Evolutionary conservation across 768 basidiomycete genomes (phyloP), one percentile per base, ranked within the genome.

Genomic region (Mycena amicta): DNA sequence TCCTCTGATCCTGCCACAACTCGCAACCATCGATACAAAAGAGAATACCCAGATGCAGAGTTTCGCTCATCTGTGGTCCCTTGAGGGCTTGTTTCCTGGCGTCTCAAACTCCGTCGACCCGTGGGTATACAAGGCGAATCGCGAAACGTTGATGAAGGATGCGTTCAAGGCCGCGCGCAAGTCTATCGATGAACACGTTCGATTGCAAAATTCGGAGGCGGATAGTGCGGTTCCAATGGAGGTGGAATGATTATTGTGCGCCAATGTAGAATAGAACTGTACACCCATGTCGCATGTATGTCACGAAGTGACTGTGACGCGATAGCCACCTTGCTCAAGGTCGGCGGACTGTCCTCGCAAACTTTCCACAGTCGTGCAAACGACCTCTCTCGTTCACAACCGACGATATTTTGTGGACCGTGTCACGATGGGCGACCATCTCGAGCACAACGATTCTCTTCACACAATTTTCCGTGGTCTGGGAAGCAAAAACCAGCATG

Each of bases 51-150:
- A 81, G n/a, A 47, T 73, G 11, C 75, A n/a, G 4, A 28, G 77
- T 28, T 75, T 68, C 13, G 78, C 78, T 49, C 80, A 88, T 66
- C 70, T 92, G 5, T 90, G 87, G 81, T 81, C 90, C 20, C 72
- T 92, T 64, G 89, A 92, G 63, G 90, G 90, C 2, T 71, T 92
- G 27, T 74, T 80, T 0, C 81, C 87, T 2, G 90, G 90, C 0
- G 82, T 80, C 61, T 77, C 81, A 64, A 90, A 90, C 65, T 77
- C 85, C 28, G 85, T 90, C 69, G 89, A 91, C 60, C 87, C 90
- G n/a, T 72, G 75, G 37, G 71, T 70, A 25, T 87, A 85, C 77
- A 85, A 83, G 69, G 64, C 74, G 15, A 74, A 70, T 29, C 76
- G 90, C 13, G 57, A 74, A 51, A 66, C 62, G 52, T 90, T 90